phyloP scores from a whole-genome alignment of 257 asterid genomes.

The Solanum clarkiae region DNA sequence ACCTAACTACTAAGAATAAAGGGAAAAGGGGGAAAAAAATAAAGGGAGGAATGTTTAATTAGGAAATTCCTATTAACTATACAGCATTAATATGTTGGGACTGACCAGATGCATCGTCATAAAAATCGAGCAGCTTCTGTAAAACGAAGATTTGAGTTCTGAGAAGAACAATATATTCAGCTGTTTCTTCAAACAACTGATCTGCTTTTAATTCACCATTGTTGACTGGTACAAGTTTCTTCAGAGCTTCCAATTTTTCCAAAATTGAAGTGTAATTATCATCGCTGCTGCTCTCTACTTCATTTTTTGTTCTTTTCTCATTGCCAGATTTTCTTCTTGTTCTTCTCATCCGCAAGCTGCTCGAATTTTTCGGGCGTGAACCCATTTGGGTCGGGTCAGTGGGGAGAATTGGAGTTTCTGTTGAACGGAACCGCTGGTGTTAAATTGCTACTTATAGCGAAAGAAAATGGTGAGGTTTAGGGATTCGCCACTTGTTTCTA shows the following conservation, averaged over 20 bases:
- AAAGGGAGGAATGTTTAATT: neutral
- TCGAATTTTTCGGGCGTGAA: neutral
- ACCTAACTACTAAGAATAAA: neutral
- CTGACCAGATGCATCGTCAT: slow-evolving; percentile 24
- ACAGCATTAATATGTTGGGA: slow-evolving; percentile 19
- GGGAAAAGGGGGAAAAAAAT: neutral
- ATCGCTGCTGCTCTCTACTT: neutral
- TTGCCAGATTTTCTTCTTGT: slow-evolving; percentile 19
- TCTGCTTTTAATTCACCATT: slow-evolving; percentile 26
- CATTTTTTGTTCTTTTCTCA: neutral
- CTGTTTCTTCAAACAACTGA: slow-evolving; percentile 56
- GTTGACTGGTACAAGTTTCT: slow-evolving; percentile 39
- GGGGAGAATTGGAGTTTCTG: neutral
- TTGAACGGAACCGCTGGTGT: neutral
- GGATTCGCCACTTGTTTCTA: slow-evolving; percentile 15
- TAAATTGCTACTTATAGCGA: neutral
- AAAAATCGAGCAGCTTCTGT: slow-evolving; percentile 56
- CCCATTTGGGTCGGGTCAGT: neutral
- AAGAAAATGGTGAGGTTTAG: neutral
- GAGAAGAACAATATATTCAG: slow-evolving; percentile 59
- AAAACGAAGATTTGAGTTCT: slow-evolving; percentile 53
- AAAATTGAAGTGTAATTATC: slow-evolving; percentile 14
- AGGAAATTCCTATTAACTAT: slow-evolving; percentile 10
- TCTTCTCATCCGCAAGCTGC: slow-evolving; percentile 6
- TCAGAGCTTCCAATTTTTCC: slow-evolving; percentile 61